Evolutionary conservation across 257 asterid genomes (phyloP).

Genomic region (Ligustrum vulgare): DNA sequence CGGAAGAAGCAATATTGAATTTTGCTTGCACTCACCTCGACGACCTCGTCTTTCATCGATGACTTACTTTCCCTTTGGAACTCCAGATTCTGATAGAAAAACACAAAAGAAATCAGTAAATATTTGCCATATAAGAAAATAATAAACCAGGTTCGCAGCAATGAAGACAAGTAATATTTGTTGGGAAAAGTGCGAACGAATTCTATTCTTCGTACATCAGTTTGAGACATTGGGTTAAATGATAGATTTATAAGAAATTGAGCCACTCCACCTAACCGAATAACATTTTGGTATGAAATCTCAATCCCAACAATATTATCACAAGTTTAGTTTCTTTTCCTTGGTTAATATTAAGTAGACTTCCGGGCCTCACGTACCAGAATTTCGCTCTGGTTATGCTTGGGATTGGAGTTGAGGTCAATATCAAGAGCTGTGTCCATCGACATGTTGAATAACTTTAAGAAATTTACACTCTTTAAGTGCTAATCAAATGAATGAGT

Average conservation of each 20-base stretch:
- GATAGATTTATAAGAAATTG: too few species aligned
- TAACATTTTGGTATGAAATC: too few species aligned
- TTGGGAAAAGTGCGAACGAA: too few species aligned
- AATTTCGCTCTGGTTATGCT: background rate
- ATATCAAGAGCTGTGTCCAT: constrained; percentile 22
- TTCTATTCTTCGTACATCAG: too few species aligned
- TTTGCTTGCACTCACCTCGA: constrained; percentile 17
- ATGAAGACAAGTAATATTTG: background rate
- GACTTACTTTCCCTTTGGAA: constrained; percentile 17
- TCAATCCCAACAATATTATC: too few species aligned
- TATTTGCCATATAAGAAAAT: background rate
- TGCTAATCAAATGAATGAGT: background rate
- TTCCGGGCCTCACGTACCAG: background rate
- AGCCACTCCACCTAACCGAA: too few species aligned
- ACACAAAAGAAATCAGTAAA: background rate
- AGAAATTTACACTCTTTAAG: background rate
- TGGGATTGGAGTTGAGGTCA: constrained; percentile 36
- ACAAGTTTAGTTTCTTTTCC: background rate
- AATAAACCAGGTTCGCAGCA: too few species aligned
- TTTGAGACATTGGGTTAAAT: too few species aligned
- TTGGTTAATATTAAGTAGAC: background rate
- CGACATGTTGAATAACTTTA: background rate
- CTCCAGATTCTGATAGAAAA: constrained; percentile 22
- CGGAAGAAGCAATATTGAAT: background rate
- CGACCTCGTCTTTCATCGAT: constrained; percentile 22